Evolutionary conservation across 371 early-diverging fungal species (phyloP).

Genomic region (Mucor piriformis): DNA sequence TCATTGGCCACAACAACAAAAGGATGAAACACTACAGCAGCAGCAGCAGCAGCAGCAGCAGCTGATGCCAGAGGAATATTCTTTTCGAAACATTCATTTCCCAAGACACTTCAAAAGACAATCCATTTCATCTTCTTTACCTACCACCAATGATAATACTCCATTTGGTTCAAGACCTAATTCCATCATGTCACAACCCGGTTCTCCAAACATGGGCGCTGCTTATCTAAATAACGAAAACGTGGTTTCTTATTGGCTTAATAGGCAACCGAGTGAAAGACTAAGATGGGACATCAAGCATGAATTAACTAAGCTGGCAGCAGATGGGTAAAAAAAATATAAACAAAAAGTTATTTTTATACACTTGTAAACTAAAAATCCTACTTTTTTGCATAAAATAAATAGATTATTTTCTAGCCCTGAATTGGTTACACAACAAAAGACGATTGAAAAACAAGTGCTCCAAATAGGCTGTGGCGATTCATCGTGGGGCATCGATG

Average conservation of each 20-base stretch:
- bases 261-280: not conserved
- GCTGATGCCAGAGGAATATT: not conserved
- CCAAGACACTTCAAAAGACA: constrained; percentile 25
- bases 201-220: constrained; percentile 33
- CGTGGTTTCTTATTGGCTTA: constrained; percentile 27
- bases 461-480: constrained; percentile 49
- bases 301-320: constrained; percentile 40
- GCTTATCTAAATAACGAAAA: constrained; percentile 23
- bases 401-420: constrained; percentile 37
- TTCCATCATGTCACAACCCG: constrained; percentile 39
- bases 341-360: not conserved
- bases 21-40: constrained; percentile 19
- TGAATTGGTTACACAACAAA: constrained; percentile 25
- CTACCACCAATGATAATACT: constrained; percentile 14
- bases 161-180: constrained; percentile 31
- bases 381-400: constrained; percentile 2
- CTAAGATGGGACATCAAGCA: constrained; percentile 42
- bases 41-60: constrained; percentile 4
- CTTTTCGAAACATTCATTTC: constrained; percentile 12
- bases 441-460: constrained; percentile 32
- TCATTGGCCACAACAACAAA: constrained; percentile 14
- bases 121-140: constrained; percentile 31
- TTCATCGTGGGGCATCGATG: constrained; percentile 41
- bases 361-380: too few relatives aligned
- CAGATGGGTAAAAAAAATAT: constrained; percentile 39